Evolutionary conservation across 768 basidiomycete species (phyloP).

Genomic region (Boletellus emodensis): DNA sequence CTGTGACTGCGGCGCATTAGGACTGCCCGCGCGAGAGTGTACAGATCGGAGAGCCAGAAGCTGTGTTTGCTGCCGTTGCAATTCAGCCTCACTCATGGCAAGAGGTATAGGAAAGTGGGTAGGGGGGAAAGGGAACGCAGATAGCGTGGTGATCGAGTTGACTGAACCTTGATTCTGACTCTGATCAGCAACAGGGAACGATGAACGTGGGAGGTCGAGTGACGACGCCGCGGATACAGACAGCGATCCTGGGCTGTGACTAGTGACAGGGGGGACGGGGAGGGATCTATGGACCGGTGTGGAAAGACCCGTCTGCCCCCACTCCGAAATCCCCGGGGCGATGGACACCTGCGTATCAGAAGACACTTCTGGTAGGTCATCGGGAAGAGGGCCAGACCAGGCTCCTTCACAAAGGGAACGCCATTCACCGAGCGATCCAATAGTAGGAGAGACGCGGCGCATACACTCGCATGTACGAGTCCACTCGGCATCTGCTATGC

Average conservation of each 20-base stretch:
- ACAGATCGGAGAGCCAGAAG: slow-evolving; percentile 12
- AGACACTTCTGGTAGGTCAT: slow-evolving; percentile 24
- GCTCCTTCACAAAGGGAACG: slow-evolving; percentile 71
- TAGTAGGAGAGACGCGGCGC: slow-evolving; percentile 57
- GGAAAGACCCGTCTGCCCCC: slow-evolving; percentile 25
- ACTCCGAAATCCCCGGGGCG: slow-evolving; percentile 23
- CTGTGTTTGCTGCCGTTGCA: slow-evolving; percentile 24
- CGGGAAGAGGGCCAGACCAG: slow-evolving; percentile 49
- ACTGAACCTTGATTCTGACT: slow-evolving; percentile 28
- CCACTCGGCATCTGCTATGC: slow-evolving; percentile 82
- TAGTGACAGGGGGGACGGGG: slow-evolving; percentile 18
- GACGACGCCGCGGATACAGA: slow-evolving; percentile 1
- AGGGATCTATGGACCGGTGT: slow-evolving; percentile 19
- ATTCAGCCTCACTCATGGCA: slow-evolving; percentile 21
- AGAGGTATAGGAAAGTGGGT: slow-evolving; percentile 67
- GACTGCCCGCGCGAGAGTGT: slow-evolving; percentile 19
- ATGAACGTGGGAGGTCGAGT: slow-evolving; percentile 25
- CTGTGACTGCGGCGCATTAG: slow-evolving; percentile 6
- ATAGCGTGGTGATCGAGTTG: slow-evolving; percentile 61
- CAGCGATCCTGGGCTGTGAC: slow-evolving; percentile 9
- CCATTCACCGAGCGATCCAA: slow-evolving; percentile 74
- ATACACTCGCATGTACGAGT: slow-evolving; percentile 66
- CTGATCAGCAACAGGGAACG: slow-evolving; percentile 10
- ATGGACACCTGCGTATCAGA: background rate
- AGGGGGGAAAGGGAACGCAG: slow-evolving; percentile 71